Evolutionary conservation across 805 yeast species (phyloP).

Genomic region (Candida alai): DNA sequence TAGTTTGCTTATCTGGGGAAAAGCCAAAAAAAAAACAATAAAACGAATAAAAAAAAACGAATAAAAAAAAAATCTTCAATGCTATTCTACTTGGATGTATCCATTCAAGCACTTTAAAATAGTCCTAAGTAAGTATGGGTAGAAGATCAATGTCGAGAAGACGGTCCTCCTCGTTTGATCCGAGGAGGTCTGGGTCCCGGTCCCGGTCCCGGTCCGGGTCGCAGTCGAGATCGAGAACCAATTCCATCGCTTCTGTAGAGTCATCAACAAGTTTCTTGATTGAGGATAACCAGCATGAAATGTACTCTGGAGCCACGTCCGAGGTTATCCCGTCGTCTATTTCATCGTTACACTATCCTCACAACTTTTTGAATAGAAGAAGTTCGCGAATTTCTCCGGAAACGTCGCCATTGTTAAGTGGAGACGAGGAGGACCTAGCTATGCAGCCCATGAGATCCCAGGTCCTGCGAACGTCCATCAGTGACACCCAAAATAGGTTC

Average conservation of each 20-base stretch:
- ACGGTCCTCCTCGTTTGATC: neutral
- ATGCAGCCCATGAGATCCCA: too few relatives aligned
- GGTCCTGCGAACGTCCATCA: constrained; percentile 31
- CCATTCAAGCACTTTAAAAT: too few relatives aligned
- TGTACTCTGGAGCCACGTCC: constrained; percentile 74
- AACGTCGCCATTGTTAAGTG: constrained; percentile 32
- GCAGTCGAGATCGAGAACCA: constrained; percentile 24
- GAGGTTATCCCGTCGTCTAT: constrained; percentile 76
- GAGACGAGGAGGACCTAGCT: constrained; percentile 22
- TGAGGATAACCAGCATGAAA: constrained; percentile 58
- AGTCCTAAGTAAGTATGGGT: neutral
- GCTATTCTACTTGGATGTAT: too few relatives aligned
- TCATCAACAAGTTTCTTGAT: constrained; percentile 21
- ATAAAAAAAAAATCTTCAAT: too few relatives aligned
- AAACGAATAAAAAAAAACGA: too few relatives aligned
- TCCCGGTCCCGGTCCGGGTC: constrained; percentile 19
- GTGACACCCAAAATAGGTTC: constrained; percentile 49
- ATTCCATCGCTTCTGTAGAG: constrained; percentile 32
- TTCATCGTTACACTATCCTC: constrained; percentile 71
- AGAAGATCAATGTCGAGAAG: neutral
- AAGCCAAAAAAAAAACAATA: too few relatives aligned
- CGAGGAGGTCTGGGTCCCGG: constrained; percentile 1
- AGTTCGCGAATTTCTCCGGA: constrained; percentile 22
- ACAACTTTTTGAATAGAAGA: constrained; percentile 38
- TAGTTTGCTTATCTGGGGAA: too few relatives aligned